Conservation (phyloP, 2,329 filamentous ascomycete species). For the Ceratocystis variospora region DNA sequence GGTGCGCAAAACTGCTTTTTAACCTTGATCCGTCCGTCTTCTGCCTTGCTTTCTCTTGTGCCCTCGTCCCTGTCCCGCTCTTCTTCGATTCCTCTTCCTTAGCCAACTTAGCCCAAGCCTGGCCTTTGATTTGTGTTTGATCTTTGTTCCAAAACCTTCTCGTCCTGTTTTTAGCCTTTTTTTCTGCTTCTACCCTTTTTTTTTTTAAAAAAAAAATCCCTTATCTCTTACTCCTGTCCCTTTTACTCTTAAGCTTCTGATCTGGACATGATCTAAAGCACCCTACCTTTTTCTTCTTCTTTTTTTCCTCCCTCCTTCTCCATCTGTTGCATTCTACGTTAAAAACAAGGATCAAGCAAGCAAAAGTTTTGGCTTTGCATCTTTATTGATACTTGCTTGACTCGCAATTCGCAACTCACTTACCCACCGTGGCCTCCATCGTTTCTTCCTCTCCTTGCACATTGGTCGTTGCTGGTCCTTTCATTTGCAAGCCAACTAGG, state of each 20-base stretch:
- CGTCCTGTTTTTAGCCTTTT: background rate
- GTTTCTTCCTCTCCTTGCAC: background rate
- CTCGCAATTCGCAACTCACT: slow-evolving; percentile 6
- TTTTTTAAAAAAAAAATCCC: background rate
- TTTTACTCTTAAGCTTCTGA: background rate
- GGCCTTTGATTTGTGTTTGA: background rate
- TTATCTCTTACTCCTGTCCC: background rate
- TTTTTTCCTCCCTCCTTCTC: background rate
- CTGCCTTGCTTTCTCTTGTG: background rate
- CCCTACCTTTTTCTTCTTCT: background rate
- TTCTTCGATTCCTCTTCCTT: slow-evolving; percentile 3
- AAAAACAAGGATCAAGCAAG: background rate
- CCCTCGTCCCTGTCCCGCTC: slow-evolving; percentile 5
- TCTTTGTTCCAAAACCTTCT: background rate
- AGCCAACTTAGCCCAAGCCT: background rate
- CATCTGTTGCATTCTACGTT: background rate
- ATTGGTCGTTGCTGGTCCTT: background rate
- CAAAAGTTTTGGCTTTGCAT: slow-evolving; percentile 1
- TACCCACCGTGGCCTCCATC: background rate
- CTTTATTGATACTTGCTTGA: background rate
- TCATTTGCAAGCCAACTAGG: background rate
- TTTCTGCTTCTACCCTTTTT: slow-evolving; percentile 1
- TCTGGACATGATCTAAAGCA: background rate
- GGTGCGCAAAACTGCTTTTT: slow-evolving; percentile 7
- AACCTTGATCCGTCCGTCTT: slow-evolving; percentile 8